These are phyloP conservation scores for Pseudogymnoascus sp. DNA, from an alignment of 2,329 filamentous ascomycete species.

Conservation along the genomic window DNA sequence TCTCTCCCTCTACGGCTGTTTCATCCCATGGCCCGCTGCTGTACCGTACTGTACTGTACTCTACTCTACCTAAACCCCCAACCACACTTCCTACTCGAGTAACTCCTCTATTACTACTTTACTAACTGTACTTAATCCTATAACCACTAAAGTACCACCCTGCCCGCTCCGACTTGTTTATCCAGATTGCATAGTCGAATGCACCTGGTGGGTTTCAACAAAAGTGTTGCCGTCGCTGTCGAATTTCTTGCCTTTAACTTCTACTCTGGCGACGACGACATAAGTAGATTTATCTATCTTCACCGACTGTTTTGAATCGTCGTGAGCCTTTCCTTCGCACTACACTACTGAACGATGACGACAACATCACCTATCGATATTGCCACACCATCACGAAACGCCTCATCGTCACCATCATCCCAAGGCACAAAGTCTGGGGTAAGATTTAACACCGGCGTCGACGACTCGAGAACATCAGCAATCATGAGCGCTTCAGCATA, in stretches of 20 bases:
- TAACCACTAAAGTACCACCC: conserved; percentile 7
- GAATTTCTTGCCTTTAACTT: not conserved
- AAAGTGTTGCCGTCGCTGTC: conserved; percentile 1
- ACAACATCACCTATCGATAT: conserved; percentile 30
- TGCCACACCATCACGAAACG: conserved; percentile 26
- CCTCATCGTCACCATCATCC: conserved; percentile 33
- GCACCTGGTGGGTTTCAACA: conserved; percentile 8
- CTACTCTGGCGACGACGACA: not conserved
- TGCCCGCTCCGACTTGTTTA: conserved; percentile 8
- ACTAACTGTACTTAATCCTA: conserved; percentile 3
- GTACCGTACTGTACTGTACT: not conserved
- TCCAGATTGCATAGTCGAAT: conserved; percentile 7
- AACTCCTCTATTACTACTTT: not conserved
- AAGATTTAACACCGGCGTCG: conserved; percentile 23
- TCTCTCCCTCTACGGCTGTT: conserved; percentile 5
- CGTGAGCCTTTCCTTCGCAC: not conserved
- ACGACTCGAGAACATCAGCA: conserved; percentile 37
- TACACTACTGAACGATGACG: conserved; percentile 23
- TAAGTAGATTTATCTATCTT: not conserved
- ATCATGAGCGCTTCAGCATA: conserved; percentile 49
- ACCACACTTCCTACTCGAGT: not conserved
- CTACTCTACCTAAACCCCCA: not conserved
- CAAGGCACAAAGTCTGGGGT: conserved; percentile 21
- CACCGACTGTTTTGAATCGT: not conserved
- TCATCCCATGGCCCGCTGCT: conserved; percentile 2